phyloP scores from a whole-genome alignment of 2,329 filamentous ascomycete genomes.

The Alternaria gaisen region DNA sequence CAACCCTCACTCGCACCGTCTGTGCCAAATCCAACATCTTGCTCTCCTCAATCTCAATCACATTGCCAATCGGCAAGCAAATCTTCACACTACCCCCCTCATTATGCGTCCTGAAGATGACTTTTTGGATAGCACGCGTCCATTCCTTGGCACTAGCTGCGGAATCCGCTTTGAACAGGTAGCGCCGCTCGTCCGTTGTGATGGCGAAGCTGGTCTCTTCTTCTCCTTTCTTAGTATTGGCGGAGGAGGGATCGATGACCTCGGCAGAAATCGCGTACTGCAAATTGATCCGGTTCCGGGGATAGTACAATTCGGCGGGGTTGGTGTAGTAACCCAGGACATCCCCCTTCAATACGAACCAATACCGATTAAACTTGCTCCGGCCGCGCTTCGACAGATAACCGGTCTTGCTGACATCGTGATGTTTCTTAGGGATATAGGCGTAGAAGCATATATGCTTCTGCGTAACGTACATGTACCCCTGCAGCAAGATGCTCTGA shows the following conservation, averaged over 20 bases:
- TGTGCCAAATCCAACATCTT: conserved; percentile 91
- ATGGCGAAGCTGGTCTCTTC: conserved; percentile 81
- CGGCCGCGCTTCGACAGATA: conserved; percentile 88
- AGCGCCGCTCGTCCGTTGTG: conserved; percentile 81
- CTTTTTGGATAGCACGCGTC: conserved; percentile 92
- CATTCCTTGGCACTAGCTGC: conserved; percentile 90
- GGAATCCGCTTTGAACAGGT: conserved; percentile 90
- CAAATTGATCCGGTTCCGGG: conserved; percentile 88
- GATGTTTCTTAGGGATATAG: conserved; percentile 89
- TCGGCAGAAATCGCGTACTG: conserved; percentile 90
- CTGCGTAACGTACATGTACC: conserved; percentile 93
- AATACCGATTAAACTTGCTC: conserved; percentile 89
- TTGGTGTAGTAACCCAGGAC: conserved; percentile 90
- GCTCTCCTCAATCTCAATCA: conserved; percentile 92
- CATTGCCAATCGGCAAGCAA: conserved; percentile 84
- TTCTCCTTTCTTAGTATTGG: conserved; percentile 70
- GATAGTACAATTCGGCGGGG: conserved; percentile 87
- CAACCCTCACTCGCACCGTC: conserved; percentile 90
- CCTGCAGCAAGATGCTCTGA: conserved; percentile 89
- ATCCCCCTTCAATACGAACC: conserved; percentile 92
- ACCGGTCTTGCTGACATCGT: conserved; percentile 78
- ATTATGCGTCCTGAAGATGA: conserved; percentile 95
- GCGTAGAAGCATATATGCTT: conserved; percentile 97
- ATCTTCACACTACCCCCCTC: conserved; percentile 98
- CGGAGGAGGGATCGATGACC: conserved; percentile 63